These are phyloP conservation scores for Aspergillus tanneri DNA, from an alignment of 2,329 filamentous ascomycete genomes.

Conservation along the genomic window DNA sequence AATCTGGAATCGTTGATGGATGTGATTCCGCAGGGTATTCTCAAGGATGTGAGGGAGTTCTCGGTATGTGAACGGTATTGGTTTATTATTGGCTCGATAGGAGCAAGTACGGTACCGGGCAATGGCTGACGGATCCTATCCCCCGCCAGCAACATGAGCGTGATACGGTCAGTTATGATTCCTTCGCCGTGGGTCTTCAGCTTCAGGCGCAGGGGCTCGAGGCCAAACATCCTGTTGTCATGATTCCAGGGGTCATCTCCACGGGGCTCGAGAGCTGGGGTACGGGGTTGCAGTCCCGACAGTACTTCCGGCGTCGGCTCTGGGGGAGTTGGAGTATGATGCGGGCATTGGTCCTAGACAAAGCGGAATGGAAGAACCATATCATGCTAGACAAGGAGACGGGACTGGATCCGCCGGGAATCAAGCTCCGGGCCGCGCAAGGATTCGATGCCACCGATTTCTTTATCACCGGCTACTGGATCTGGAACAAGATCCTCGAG, in stretches of 20 bases:
- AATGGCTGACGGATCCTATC: slow-evolving; percentile 7
- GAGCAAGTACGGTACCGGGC: not conserved
- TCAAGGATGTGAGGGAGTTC: slow-evolving; percentile 82
- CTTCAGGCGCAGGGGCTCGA: slow-evolving; percentile 75
- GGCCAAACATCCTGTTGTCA: slow-evolving; percentile 85
- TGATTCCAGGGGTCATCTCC: slow-evolving; percentile 97
- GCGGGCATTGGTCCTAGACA: slow-evolving; percentile 87
- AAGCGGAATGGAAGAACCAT: slow-evolving; percentile 90
- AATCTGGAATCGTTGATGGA: slow-evolving; percentile 86
- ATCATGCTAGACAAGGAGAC: slow-evolving; percentile 95
- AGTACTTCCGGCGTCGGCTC: slow-evolving; percentile 89
- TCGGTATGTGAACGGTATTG: slow-evolving; percentile 57
- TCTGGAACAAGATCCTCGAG: slow-evolving; percentile 98
- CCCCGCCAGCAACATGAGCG: slow-evolving; percentile 70
- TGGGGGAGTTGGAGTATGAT: slow-evolving; percentile 99
- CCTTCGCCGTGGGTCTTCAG: slow-evolving; percentile 85
- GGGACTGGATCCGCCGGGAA: slow-evolving; percentile 81
- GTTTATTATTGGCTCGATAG: not conserved
- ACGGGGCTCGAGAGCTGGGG: slow-evolving; percentile 97
- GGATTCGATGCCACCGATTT: slow-evolving; percentile 98
- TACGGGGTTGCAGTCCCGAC: slow-evolving; percentile 76
- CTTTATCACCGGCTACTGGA: slow-evolving; percentile 81
- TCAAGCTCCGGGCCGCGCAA: slow-evolving; percentile 90
- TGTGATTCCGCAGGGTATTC: slow-evolving; percentile 78
- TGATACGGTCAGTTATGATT: slow-evolving; percentile 86